Percentiles rank a stretch among this genome's conserved stretches.
Conservation (phyloP, 495 filamentous ascomycete species). For the Monascus purpureus region DNA sequence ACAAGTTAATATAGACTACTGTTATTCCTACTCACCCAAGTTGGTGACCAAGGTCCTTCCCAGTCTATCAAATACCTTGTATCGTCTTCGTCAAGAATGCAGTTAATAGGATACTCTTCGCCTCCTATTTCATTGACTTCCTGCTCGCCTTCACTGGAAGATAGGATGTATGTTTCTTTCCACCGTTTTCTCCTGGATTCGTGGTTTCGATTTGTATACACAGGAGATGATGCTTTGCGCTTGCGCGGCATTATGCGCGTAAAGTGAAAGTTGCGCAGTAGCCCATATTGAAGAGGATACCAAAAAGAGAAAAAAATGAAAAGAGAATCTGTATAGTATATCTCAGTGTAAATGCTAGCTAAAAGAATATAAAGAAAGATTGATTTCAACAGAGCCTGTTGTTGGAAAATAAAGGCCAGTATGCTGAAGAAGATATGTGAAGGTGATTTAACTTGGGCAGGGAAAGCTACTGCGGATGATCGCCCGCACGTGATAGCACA, state of each 20-base stretch:
- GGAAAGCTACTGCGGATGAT: constrained; percentile 3
- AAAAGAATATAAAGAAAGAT: too few species aligned
- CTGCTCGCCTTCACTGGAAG: constrained; percentile 8
- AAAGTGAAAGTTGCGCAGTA: constrained; percentile 4
- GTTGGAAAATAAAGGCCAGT: too few species aligned
- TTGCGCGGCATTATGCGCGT: constrained; percentile 15
- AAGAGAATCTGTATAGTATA: not conserved
- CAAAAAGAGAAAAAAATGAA: constrained; percentile 1
- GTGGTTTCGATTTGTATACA: constrained; percentile 4
- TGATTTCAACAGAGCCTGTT: too few species aligned
- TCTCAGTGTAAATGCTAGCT: too few species aligned
- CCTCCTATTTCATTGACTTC: constrained; percentile 6
- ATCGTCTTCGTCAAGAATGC: constrained; percentile 24
- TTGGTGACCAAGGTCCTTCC: constrained; percentile 23
- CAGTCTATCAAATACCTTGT: constrained; percentile 30
- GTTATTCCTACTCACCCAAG: constrained; percentile 21
- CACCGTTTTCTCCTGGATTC: constrained; percentile 2
- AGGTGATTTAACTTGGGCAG: not conserved
- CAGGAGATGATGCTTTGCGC: constrained; percentile 7
- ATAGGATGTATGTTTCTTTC: constrained; percentile 3
- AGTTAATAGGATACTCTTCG: constrained; percentile 22
- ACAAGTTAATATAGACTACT: not conserved
- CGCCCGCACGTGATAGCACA: constrained; percentile 10
- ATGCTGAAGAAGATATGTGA: too few species aligned
- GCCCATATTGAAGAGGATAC: constrained; percentile 8